A percentile compares a stretch with the other conserved stretches of the same genome.
These are phyloP conservation scores for Rhexocercosporidium sp. DNA, from an alignment of 2,329 filamentous ascomycete species.

Conservation along the genomic window DNA sequence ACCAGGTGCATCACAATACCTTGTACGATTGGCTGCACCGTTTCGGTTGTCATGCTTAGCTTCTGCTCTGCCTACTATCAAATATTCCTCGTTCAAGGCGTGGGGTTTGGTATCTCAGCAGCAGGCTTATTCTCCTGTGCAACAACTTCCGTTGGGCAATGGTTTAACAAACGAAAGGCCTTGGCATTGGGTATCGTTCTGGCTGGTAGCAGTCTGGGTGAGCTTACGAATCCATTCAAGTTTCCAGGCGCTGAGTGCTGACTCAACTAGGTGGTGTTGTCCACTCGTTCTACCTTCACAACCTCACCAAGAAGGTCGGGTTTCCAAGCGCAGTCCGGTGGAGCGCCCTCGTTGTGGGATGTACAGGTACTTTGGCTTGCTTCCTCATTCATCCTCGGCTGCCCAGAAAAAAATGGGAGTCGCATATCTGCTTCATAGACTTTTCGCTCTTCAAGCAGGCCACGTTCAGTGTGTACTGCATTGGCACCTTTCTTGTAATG, in stretches of 20 bases:
- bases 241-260: neutral
- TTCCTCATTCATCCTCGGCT: slow-evolving; percentile 45
- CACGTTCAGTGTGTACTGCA: slow-evolving; percentile 20
- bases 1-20: slow-evolving; percentile 58
- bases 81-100: slow-evolving; percentile 53
- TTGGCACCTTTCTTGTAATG: slow-evolving; percentile 24
- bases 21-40: slow-evolving; percentile 60
- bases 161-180: slow-evolving; percentile 52
- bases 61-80: slow-evolving; percentile 61
- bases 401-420: slow-evolving; percentile 26
- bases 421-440: slow-evolving; percentile 44
- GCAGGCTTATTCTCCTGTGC: slow-evolving; percentile 50
- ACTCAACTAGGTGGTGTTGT: slow-evolving; percentile 50
- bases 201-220: slow-evolving; percentile 52
- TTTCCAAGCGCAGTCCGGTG: slow-evolving; percentile 69
- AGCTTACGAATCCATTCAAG: neutral
- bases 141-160: slow-evolving; percentile 49
- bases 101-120: slow-evolving; percentile 51
- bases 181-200: slow-evolving; percentile 54
- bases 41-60: slow-evolving; percentile 67
- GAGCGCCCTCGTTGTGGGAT: slow-evolving; percentile 57
- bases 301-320: slow-evolving; percentile 63
- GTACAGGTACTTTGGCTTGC: slow-evolving; percentile 47
- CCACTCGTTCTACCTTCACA: slow-evolving; percentile 62
- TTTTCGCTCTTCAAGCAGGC: slow-evolving; percentile 37